Base-by-base conservation (phyloP, 768 basidiomycete genomes). In the Sporobolomyces pararoseus region DNA sequence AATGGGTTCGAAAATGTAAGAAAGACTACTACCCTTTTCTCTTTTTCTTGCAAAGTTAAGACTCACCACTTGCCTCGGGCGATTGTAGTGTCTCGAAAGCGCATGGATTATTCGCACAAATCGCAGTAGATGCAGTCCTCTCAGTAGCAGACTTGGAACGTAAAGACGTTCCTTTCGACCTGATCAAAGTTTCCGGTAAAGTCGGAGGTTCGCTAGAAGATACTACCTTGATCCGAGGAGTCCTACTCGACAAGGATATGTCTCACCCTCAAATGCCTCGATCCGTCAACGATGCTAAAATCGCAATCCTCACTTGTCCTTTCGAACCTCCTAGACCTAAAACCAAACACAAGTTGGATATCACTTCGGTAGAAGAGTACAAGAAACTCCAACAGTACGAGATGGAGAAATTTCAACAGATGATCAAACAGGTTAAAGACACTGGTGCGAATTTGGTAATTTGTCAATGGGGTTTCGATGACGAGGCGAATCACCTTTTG, bases 391-490 rank as follows among this genome's bases (percentile, higher is more conserved):
- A 91, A 69, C 88, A 87, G 66, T 99, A 99, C 77, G 96, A 99
- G 82, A 89, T 89, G 82, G 87, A 90, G 79, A 99, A 96, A 82
- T 99, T 99, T 77, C 83, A 85, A 72, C 89, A 92, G 78, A 99
- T 99, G 96, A 97, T 99, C 80, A 88, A 89, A 80, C 83, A 86
- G 79, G 94, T 98, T 66, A 95, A 97, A 80, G 88, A 95, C 76
- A 89, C 94, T 21, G 96, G 96, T 44, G 95, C 96, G 19, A 99
- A 99, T 80, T 81, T 99, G 68, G 96, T 99, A 74, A 97, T 99
- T 76, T 99, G 96, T 81, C 96, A 99, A 79, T 99, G 96, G 96
- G 96, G 96, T 69, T 99, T 99, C 78, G 96, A 99, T 78, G 96
- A 99, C 77, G 96, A 99, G 81, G 96, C 96, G 51, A 99, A 99